phyloP scores from a whole-genome alignment of 2,329 filamentous ascomycete genomes.

The Penicillium sp. region DNA sequence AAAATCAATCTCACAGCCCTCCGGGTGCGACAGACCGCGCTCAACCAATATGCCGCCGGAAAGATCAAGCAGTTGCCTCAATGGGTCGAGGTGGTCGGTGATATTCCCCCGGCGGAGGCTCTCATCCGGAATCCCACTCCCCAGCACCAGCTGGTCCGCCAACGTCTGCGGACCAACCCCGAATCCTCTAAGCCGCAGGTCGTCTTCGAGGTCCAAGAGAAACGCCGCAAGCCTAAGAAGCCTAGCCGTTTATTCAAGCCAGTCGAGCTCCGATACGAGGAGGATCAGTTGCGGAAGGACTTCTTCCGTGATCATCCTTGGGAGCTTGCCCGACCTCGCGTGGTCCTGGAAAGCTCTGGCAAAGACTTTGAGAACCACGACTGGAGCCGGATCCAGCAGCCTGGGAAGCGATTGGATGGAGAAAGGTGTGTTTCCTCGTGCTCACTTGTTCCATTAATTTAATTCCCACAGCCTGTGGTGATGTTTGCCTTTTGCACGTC shows the following conservation, averaged over 20 bases:
- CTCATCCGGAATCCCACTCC: conserved; percentile 62
- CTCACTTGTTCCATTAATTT: neutral
- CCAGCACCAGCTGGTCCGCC: conserved; percentile 47
- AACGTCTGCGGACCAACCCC: conserved; percentile 40
- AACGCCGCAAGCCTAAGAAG: conserved; percentile 59
- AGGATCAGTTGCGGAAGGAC: conserved; percentile 76
- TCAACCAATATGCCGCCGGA: conserved; percentile 42
- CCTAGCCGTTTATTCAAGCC: conserved; percentile 81
- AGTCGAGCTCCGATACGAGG: conserved; percentile 75
- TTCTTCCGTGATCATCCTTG: conserved; percentile 97
- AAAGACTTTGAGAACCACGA: conserved; percentile 76
- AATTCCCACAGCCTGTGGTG: no score
- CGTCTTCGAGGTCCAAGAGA: conserved; percentile 41
- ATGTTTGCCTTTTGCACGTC: no score
- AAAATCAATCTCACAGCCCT: conserved; percentile 53
- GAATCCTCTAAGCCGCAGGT: conserved; percentile 36
- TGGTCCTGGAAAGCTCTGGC: conserved; percentile 84
- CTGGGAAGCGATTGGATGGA: conserved; percentile 75
- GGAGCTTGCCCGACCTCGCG: conserved; percentile 87
- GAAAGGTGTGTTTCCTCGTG: conserved; percentile 67
- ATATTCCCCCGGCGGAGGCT: conserved; percentile 64
- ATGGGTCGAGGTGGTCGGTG: conserved; percentile 62
- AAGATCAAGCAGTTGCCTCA: conserved; percentile 42
- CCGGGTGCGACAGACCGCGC: conserved; percentile 48
- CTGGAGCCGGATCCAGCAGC: conserved; percentile 79